Evolutionary conservation across 805 yeast genomes (phyloP), one percentile per base, ranked within the genome.

Genomic region (Cyberlindnera maritima): DNA sequence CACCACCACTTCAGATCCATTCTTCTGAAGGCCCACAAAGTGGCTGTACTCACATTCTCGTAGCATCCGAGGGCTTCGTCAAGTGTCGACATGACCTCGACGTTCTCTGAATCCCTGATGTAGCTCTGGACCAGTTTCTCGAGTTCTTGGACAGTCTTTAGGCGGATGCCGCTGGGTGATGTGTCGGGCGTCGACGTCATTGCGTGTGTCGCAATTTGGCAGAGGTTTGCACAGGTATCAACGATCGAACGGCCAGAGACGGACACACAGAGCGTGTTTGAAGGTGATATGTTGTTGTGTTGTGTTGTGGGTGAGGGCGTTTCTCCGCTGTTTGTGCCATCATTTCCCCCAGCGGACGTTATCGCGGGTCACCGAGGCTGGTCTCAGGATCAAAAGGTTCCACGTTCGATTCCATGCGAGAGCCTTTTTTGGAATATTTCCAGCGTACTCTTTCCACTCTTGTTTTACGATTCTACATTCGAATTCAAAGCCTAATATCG

Each of bases 31-130:
- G n/a, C n/a, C n/a, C n/a, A n/a, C n/a, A n/a, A n/a, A n/a, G n/a
- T n/a, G n/a, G n/a, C n/a, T n/a, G 21, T 33, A 51, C 55, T 29
- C 21, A 51, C 55, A 18, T 49, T 52, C 28, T 44, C 52, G 38
- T 26, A 55, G 36, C 50, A 49, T 14, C 52, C 55, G 11, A 55
- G 39, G 1, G 57, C 43, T 8, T 42, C 48, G 3, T 44, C 50
- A 2, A 53, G 32, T 9, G 46, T 43, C 20, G 44, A 37, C 0
- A 46, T 14, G 5, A 48, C 37, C 2, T 41, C 43, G 1, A 37
- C 26, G 11, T 32, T 32, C 11, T 48, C 51, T 2, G 43, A 14
- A 13, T 49, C 56, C 8, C n/a, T 26, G 20, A 52, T 32, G 25
- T 35, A 53, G 13, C 46, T 34, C 14, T 43, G 21, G 2, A 48